Base-by-base conservation (phyloP, 2,329 filamentous ascomycete genomes). In the Fusarium graminum region DNA sequence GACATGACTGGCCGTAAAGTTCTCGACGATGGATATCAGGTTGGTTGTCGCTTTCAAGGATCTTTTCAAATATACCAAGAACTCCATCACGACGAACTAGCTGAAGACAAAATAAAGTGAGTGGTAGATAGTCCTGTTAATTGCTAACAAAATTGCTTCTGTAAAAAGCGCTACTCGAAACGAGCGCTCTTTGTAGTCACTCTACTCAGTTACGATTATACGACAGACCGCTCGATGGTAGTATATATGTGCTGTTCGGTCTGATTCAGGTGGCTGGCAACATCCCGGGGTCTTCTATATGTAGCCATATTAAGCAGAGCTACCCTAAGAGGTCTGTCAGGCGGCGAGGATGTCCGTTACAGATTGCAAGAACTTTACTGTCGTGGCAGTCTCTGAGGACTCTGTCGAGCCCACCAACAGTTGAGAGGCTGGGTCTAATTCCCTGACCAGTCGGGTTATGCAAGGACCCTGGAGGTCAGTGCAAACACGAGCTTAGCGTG, bases 381-480 rank as follows among this genome's bases (percentile, higher is more conserved):
- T 68, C 64, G 64, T 67, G 64, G 59, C 64, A 67, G 56, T 41
- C 40, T 65, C 64, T 60, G 30, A 41, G 42, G 43, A 30, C 52
- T 47, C 43, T 62, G 39, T 41, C 47, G 43, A 67, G 50, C 50
- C 43, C 53, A 52, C 38, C 47, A 59, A 34, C 50, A 59, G 25
- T 32, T 59, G 38, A 63, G 64, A 47, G 30, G 29, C 40, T 43
- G 63, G 56, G 51, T 59, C 52, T 63, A 41, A 58, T 52, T 57
- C 28, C 42, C 49, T 50, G 53, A 52, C 69, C 69, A 71, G 61
- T 67, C 61, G 56, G 52, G 56, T 72, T 51, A 52, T 52, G 53
- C 59, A 49, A 61, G 51, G 52, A 28, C 46, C 50, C 65, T 64
- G 46, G 52, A 58, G 49, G 52, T 44, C 46, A 59, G 50, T 57